Base-by-base conservation (phyloP, 129 eudicot genomes). In the Deinandra increscens region DNA sequence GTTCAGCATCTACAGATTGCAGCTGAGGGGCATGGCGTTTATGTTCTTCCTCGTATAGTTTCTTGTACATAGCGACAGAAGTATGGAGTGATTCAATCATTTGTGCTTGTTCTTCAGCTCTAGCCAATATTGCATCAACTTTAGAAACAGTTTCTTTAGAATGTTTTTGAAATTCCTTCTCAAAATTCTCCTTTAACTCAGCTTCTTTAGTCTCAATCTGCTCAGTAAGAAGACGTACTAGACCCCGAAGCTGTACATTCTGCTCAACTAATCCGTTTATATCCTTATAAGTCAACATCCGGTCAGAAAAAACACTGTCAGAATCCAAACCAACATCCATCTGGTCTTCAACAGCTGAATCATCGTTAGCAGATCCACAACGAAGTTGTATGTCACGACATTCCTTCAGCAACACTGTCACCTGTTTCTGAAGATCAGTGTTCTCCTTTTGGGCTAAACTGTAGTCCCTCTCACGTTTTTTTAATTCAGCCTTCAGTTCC, bases 341-440 rank as follows among this genome's bases (percentile, higher is more conserved):
- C 19, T 73, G 72, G 38, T 17, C 65, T 20, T 53, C 81, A 23
- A 55, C 72, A 41, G 46, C 81, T 64, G 74, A 66, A 7, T 73
- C 80, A 66, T 70, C 63, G 65, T 62, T 50, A 39, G 29, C 72
- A 68, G 75, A 78, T 17, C 67, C 75, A 70, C 95, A 78, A 37
- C 97, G 98, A 68, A 93, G 63, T 66, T 93, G 98, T 67, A 93
- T 70, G 81, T 93, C 98, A 70, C 90, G 98, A 56, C 98, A 93
- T 72, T 93, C 98, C 75, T 93, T 93, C 60, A 93, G 69, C 49
- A 93, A 80, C 18, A 89, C 79, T 3, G 97, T 75, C 73, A 85
- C 96, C 86, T 93, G 85, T 59, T 80, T 83, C 75, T 93, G 95
- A 66, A 93, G 95, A 74, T 89, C 97, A 36, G 6, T 69, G 70